Conservation (phyloP, 1,284 basidiomycete species). For the Malassezia pachydermatis region DNA sequence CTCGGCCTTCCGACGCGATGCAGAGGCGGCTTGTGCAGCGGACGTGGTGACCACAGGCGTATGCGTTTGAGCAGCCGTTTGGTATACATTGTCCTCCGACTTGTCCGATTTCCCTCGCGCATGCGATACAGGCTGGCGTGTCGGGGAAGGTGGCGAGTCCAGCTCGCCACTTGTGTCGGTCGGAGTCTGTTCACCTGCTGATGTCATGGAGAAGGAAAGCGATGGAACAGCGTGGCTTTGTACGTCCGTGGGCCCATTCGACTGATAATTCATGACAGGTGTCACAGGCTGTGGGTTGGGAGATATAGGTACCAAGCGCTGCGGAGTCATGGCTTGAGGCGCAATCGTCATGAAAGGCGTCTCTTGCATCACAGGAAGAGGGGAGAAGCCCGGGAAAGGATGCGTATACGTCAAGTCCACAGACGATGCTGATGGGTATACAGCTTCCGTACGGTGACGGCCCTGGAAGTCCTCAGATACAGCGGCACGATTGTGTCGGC, state of each 20-base stretch:
- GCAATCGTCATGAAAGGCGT: too few relatives aligned
- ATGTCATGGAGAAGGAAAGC: too few relatives aligned
- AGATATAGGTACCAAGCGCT: too few relatives aligned
- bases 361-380: too few relatives aligned
- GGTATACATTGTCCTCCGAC: neutral
- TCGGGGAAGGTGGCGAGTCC: neutral
- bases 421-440: neutral
- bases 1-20: slow-evolving; percentile 74
- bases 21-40: slow-evolving; percentile 85
- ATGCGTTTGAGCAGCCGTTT: slow-evolving; percentile 14
- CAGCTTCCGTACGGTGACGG: neutral
- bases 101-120: neutral
- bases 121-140: neutral
- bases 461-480: slow-evolving; percentile 15
- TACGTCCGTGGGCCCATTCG: too few relatives aligned
- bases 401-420: slow-evolving; percentile 5
- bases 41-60: slow-evolving; percentile 63
- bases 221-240: too few relatives aligned
- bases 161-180: neutral
- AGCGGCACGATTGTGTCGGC: slow-evolving; percentile 12
- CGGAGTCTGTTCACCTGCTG: neutral
- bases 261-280: too few relatives aligned
- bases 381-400: too few relatives aligned
- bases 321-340: too few relatives aligned
- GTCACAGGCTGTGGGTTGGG: neutral